Evolutionary conservation across 169 alveolate genomes (phyloP).

Genomic region (Theileria annulata): DNA sequence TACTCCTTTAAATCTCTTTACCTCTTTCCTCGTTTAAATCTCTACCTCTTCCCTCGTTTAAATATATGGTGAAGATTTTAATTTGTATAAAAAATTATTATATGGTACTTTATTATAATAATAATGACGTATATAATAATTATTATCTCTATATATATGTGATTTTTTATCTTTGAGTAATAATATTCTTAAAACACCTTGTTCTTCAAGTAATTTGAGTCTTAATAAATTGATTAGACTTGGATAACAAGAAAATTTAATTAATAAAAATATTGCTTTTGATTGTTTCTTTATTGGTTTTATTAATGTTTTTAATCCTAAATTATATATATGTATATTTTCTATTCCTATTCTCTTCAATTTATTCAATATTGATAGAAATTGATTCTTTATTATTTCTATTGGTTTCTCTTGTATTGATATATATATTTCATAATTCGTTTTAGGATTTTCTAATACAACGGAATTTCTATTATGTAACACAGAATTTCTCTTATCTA

Average conservation of each 20-base stretch:
- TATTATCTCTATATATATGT: conserved; percentile 37
- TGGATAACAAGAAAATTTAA: conserved; percentile 42
- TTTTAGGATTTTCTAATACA: conserved; percentile 40
- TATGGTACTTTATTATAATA: conserved; percentile 36
- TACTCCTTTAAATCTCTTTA: too few species aligned
- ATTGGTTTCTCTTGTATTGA: conserved; percentile 34
- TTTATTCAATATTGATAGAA: conserved; percentile 26
- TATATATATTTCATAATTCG: conserved; percentile 46
- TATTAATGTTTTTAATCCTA: conserved; percentile 52
- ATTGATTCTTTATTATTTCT: conserved; percentile 37
- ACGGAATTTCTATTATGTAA: too few species aligned
- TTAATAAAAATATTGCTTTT: conserved; percentile 46
- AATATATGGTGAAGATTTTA: conserved; percentile 10
- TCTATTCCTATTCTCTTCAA: conserved; percentile 57
- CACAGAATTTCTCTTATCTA: too few species aligned
- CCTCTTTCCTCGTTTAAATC: conserved; percentile 7
- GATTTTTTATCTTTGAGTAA: conserved; percentile 26
- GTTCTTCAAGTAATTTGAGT: conserved; percentile 27
- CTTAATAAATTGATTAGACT: conserved; percentile 41
- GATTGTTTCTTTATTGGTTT: conserved; percentile 43
- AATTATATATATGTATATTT: conserved; percentile 33
- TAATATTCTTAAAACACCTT: conserved; percentile 45
- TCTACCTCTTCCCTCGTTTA: background rate
- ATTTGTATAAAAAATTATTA: background rate
- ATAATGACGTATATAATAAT: conserved; percentile 41